Evolutionary conservation across 306 rosid genomes (phyloP).

Genomic region (Gastrolobium bilobum): DNA sequence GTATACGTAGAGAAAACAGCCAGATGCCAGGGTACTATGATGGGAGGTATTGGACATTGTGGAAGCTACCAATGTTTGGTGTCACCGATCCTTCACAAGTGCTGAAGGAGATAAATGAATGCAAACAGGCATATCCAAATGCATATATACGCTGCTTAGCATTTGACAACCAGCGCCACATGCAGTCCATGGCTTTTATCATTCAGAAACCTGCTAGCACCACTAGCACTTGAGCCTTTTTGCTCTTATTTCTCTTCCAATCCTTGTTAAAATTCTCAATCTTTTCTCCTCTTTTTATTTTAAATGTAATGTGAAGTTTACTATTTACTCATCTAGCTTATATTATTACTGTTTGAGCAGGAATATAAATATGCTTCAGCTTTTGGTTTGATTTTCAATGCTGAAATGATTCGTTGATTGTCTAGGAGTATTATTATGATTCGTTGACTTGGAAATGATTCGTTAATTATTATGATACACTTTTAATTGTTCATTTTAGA

Average conservation of each 20-base stretch:
- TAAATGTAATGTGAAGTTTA: not conserved
- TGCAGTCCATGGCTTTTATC: constrained; percentile 76
- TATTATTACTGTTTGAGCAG: constrained; percentile 25
- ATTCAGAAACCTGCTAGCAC: constrained; percentile 63
- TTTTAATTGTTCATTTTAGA: too few relatives aligned
- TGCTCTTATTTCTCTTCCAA: not conserved
- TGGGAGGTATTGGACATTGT: constrained; percentile 88
- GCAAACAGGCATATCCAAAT: constrained; percentile 70
- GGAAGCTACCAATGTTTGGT: constrained; percentile 91
- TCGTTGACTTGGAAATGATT: too few relatives aligned
- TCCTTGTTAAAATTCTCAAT: not conserved
- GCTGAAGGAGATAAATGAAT: constrained; percentile 70
- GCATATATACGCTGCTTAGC: constrained; percentile 77
- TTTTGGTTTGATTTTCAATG: constrained; percentile 1
- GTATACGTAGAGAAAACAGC: constrained; percentile 66
- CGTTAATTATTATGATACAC: too few relatives aligned
- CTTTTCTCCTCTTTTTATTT: not conserved
- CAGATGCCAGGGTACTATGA: constrained; percentile 84
- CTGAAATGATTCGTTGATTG: not conserved
- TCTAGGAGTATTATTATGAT: too few relatives aligned
- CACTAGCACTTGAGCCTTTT: constrained; percentile 5
- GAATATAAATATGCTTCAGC: not conserved
- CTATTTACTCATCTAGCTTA: not conserved
- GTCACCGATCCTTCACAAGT: constrained; percentile 70
- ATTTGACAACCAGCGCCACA: constrained; percentile 78